Evolutionary conservation across 306 rosid species (phyloP), one percentile per base, ranked within the genome.

Genomic region (Hippophae gyantsensis): DNA sequence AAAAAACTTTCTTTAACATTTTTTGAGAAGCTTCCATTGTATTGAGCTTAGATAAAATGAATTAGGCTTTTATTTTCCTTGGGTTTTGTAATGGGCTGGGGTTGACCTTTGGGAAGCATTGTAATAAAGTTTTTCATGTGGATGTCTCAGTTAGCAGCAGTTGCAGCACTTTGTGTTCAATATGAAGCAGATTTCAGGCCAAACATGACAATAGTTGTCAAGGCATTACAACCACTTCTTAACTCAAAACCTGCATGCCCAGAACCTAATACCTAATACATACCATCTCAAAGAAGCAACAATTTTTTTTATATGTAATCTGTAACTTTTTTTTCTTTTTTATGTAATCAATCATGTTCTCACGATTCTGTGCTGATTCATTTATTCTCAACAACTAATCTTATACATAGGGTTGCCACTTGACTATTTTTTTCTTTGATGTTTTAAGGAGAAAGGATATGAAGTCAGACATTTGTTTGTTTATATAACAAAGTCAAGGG

Each of bases 131-230:
- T 6, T 42, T 42, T 59, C 60, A 26, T 57, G 55, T 32, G 38
- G 38, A 56, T 56, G 67, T 66, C 67, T 38, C 74, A 92, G 98
- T 83, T 92, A 82, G 98, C 98, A 58, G 98, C 98, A 14, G 98
- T 92, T 42, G 96, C 98, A 73, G 98, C 98, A 60, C 79, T 92
- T 43, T 92, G 98, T 75, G 98, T 92, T 65, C 98, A 92, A 50
- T 92, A 92, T 63, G 98, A 92, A 72, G 95, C 95, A n/a, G 98
- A 92, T 62, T 92, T 92, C 72, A 56, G 98, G 74, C 98, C 98
- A 66, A 92, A 92, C 70, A 92, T 92, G 98, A 92, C 96, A 0
- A 92, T 92, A 62, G 98, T 92, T 45, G 98, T 92, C 32, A 92
- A 87, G 80, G 98, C 98, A 62, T 81, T 92, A 5, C 98, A 92